Conservation (phyloP, 495 filamentous ascomycete genomes). For the Cryomyces minteri region DNA sequence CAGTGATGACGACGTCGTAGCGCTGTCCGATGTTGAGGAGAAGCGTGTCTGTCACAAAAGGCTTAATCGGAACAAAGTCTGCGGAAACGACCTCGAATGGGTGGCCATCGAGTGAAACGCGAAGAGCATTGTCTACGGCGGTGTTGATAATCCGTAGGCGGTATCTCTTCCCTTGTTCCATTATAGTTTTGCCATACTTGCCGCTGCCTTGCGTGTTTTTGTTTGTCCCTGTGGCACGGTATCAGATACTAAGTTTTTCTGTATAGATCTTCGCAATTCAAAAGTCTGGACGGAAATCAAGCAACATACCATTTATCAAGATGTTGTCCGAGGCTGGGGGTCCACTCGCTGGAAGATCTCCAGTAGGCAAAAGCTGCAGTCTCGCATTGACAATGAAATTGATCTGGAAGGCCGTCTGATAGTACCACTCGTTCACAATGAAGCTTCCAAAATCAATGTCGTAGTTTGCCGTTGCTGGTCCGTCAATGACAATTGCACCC, state of each 20-base stretch:
- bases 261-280: no score
- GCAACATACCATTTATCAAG: constrained; percentile 19
- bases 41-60: constrained; percentile 10
- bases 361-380: constrained; percentile 8
- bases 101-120: constrained; percentile 19
- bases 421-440: constrained; percentile 20
- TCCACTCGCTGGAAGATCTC: constrained; percentile 2
- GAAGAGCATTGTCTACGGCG: constrained; percentile 15
- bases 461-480: constrained; percentile 20
- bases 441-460: constrained; percentile 19
- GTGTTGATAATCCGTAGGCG: constrained; percentile 20
- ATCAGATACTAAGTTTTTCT: no score
- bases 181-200: constrained; percentile 10
- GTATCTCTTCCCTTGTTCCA: constrained; percentile 19
- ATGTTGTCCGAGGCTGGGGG: constrained; percentile 17
- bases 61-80: constrained; percentile 20
- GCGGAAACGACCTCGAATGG: constrained; percentile 16
- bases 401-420: constrained; percentile 9
- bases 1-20: constrained; percentile 21
- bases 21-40: constrained; percentile 19
- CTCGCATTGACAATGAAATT: constrained; percentile 1
- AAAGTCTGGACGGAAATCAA: not conserved
- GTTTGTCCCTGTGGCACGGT: not conserved
- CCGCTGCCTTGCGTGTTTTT: constrained; percentile 13
- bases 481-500: constrained; percentile 20